Conservation (phyloP, 1,139 yeast genomes). For the Lipomyces yarrowii region DNA sequence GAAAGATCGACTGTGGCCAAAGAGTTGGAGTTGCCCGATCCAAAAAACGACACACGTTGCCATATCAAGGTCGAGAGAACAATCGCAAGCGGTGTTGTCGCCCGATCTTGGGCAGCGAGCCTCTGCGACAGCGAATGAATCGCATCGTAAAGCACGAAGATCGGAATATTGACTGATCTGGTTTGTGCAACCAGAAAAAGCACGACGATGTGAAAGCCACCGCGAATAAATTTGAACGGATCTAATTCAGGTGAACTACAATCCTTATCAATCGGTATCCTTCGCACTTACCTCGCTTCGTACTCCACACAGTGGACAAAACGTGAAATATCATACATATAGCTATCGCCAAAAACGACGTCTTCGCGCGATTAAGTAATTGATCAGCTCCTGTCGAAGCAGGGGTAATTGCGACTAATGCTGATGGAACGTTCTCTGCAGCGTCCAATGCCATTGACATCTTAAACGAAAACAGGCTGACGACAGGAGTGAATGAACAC, state of each 20-base stretch:
- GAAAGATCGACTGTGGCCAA: conserved; percentile 87
- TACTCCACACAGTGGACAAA: conserved; percentile 22
- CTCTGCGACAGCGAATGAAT: conserved; percentile 40
- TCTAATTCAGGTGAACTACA: not conserved
- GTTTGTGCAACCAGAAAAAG: conserved; percentile 71
- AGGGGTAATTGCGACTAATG: conserved; percentile 36
- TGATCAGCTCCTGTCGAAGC: conserved; percentile 29
- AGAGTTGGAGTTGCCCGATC: conserved; percentile 89
- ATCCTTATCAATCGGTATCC: no score
- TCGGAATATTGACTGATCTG: conserved; percentile 66
- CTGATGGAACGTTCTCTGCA: conserved; percentile 54
- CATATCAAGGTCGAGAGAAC: conserved; percentile 45
- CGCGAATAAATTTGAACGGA: conserved; percentile 20
- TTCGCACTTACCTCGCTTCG: conserved; percentile 10
- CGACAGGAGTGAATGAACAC: conserved; percentile 47
- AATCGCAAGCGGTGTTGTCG: conserved; percentile 34
- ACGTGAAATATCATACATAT: conserved; percentile 19
- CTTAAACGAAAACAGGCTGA: conserved; percentile 59
- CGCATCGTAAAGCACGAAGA: conserved; percentile 57
- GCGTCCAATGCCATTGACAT: conserved; percentile 57
- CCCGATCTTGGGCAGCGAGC: conserved; percentile 21
- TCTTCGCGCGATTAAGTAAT: conserved; percentile 36
- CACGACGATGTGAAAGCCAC: conserved; percentile 46
- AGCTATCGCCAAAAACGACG: conserved; percentile 37
- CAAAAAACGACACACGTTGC: conserved; percentile 80